Conservation (phyloP, 2,329 filamentous ascomycete species). For the Knufia petricola region DNA sequence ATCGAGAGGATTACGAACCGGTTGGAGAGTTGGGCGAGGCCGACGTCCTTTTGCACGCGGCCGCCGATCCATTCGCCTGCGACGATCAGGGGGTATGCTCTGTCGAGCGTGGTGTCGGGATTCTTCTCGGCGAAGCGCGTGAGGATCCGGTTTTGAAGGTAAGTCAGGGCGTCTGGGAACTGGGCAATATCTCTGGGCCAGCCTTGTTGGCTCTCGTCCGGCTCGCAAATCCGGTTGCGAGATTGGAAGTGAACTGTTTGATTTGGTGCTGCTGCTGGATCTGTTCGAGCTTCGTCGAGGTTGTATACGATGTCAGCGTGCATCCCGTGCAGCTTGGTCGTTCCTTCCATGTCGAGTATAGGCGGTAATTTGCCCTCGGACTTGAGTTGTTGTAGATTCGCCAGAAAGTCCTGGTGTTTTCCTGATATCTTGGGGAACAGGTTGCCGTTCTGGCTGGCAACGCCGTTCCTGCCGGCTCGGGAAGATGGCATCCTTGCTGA, state of each 20-base stretch:
- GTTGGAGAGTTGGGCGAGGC: neutral
- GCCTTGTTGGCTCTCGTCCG: neutral
- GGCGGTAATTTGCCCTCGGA: neutral
- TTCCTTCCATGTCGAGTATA: neutral
- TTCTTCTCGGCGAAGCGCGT: neutral
- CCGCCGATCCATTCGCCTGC: slow-evolving; percentile 8
- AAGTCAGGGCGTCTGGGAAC: neutral
- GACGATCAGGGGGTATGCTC: neutral
- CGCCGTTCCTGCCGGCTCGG: too few species aligned
- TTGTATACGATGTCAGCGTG: slow-evolving; percentile 5
- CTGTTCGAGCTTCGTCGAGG: neutral
- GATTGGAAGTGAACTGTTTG: neutral
- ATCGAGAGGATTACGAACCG: slow-evolving; percentile 4
- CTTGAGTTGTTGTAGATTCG: neutral
- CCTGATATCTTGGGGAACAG: slow-evolving; percentile 7
- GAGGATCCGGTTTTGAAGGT: neutral
- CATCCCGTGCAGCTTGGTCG: slow-evolving; percentile 7
- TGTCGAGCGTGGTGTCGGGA: neutral
- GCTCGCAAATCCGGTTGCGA: neutral
- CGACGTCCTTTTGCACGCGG: neutral
- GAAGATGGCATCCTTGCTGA: too few species aligned
- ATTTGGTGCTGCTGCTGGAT: neutral
- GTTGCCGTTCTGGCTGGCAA: neutral
- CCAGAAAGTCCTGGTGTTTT: slow-evolving; percentile 1
- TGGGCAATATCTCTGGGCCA: neutral